phyloP scores from a whole-genome alignment of 164 flowering plant genomes.

The Macadamia integrifolia region DNA sequence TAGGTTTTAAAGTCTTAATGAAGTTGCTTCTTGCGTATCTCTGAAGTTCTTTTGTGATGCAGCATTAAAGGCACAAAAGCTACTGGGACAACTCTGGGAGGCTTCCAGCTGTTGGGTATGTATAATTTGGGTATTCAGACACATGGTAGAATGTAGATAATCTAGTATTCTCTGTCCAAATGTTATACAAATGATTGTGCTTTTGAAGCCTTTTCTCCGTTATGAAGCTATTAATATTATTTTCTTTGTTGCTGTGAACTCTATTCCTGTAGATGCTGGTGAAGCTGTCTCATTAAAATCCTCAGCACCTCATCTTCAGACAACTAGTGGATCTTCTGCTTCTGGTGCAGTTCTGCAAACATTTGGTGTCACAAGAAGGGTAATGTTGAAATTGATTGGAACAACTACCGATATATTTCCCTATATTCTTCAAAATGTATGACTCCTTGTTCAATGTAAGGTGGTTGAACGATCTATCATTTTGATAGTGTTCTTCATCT shows the following conservation, averaged over 20 bases:
- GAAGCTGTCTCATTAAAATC: slow-evolving; percentile 28
- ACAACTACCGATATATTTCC: not conserved
- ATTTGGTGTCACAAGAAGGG: slow-evolving; percentile 44
- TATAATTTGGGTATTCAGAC: not conserved
- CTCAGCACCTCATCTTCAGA: slow-evolving; percentile 25
- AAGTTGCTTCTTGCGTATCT: slow-evolving; percentile 4
- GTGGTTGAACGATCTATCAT: not conserved
- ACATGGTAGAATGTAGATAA: not conserved
- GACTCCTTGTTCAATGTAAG: not conserved
- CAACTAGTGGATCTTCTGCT: slow-evolving; percentile 33
- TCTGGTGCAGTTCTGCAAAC: slow-evolving; percentile 36
- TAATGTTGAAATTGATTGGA: slow-evolving; percentile 28
- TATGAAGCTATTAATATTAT: not conserved
- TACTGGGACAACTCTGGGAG: slow-evolving; percentile 32
- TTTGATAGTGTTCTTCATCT: not conserved
- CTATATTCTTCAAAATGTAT: slow-evolving; percentile 6
- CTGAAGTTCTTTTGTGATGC: slow-evolving; percentile 21
- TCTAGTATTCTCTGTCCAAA: not conserved
- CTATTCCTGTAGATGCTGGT: slow-evolving; percentile 38
- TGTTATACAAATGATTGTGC: not conserved
- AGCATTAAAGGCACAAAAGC: slow-evolving; percentile 43
- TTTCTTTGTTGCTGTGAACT: slow-evolving; percentile 4
- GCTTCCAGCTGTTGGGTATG: slow-evolving; percentile 58
- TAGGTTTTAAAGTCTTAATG: not conserved
- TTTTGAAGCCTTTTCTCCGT: not conserved